A percentile compares a stretch with the other conserved stretches of the same genome.
phyloP scores from a whole-genome alignment of 257 asterid species.

The Solanum okadae region DNA sequence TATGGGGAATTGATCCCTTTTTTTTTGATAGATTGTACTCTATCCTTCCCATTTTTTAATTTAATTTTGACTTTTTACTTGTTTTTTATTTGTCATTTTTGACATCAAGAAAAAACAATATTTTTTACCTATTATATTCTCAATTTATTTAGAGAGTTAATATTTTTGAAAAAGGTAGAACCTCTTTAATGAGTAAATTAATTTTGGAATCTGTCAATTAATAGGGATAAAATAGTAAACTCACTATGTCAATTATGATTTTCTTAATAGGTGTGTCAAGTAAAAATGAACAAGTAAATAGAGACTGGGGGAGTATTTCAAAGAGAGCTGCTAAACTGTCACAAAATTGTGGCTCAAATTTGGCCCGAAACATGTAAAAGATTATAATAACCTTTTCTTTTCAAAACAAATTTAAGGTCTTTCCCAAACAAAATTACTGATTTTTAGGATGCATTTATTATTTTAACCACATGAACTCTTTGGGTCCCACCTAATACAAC shows the following conservation, averaged over 20 bases:
- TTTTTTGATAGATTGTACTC: too few species aligned
- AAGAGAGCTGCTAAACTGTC: background rate
- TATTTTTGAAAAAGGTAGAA: background rate
- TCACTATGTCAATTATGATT: background rate
- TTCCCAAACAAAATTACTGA: background rate
- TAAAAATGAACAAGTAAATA: background rate
- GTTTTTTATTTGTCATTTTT: too few species aligned
- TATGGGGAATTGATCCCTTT: too few species aligned
- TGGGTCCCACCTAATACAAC: background rate
- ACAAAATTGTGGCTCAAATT: background rate
- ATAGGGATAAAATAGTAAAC: too few species aligned
- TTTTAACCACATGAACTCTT: background rate
- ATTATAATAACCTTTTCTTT: background rate
- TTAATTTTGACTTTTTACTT: background rate
- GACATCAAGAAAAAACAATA: background rate
- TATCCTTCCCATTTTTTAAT: too few species aligned
- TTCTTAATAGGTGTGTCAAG: background rate
- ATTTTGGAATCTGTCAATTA: background rate
- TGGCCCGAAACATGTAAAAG: too few species aligned
- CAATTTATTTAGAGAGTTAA: background rate
- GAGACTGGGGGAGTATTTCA: background rate
- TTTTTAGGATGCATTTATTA: too few species aligned
- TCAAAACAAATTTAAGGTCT: background rate
- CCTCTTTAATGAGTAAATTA: background rate
- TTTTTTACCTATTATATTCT: too few species aligned